phyloP scores from a whole-genome alignment of 371 early-diverging fungal genomes.

The Zancudomyces culisetae region DNA sequence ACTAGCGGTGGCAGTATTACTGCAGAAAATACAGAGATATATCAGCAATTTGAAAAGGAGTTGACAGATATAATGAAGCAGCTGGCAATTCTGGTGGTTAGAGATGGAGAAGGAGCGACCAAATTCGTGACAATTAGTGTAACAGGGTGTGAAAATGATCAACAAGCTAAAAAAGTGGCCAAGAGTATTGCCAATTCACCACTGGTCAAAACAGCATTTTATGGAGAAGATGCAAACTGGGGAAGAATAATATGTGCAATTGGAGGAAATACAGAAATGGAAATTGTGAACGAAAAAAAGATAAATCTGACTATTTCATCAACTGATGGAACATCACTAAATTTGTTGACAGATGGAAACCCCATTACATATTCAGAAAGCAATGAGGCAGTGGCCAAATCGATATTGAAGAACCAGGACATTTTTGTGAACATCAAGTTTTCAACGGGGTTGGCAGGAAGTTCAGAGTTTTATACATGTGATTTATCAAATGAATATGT shows the following conservation, averaged over 20 bases:
- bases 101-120: slow-evolving; percentile 93
- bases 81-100: slow-evolving; percentile 66
- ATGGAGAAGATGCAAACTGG: slow-evolving; percentile 95
- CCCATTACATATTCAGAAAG: slow-evolving; percentile 56
- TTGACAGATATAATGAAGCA: slow-evolving; percentile 63
- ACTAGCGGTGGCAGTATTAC: slow-evolving; percentile 15
- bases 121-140: slow-evolving; percentile 85
- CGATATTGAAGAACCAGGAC: slow-evolving; percentile 69
- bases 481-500: slow-evolving; percentile 88
- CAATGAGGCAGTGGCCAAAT: slow-evolving; percentile 53
- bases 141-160: slow-evolving; percentile 46
- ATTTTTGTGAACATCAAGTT: slow-evolving; percentile 58
- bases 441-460: slow-evolving; percentile 47
- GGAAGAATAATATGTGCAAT: slow-evolving; percentile 75
- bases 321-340: slow-evolving; percentile 37
- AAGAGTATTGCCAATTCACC: slow-evolving; percentile 75
- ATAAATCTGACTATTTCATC: slow-evolving; percentile 58
- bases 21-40: slow-evolving; percentile 30
- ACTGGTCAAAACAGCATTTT: slow-evolving; percentile 86
- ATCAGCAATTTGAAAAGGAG: slow-evolving; percentile 38
- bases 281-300: slow-evolving; percentile 46
- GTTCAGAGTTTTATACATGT: slow-evolving; percentile 79
- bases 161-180: slow-evolving; percentile 63
- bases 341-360: slow-evolving; percentile 60
- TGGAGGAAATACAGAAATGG: slow-evolving; percentile 53